Conservation (phyloP, 2,329 filamentous ascomycete genomes). For the Emericellopsis atlantica region DNA sequence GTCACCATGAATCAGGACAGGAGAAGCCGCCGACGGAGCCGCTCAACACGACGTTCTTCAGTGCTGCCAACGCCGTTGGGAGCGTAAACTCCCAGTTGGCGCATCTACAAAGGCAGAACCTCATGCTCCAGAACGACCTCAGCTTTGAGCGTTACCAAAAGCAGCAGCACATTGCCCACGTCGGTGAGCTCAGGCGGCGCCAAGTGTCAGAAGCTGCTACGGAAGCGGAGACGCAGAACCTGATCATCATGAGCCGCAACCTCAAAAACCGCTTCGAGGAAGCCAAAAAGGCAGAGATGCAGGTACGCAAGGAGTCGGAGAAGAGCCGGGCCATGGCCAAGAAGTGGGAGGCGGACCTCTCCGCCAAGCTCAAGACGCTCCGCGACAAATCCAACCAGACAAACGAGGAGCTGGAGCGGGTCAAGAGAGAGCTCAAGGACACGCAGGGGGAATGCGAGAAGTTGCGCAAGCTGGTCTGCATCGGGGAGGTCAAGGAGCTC, state of each 20-base stretch:
- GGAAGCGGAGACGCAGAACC: constrained; percentile 71
- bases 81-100: constrained; percentile 27
- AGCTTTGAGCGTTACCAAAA: constrained; percentile 78
- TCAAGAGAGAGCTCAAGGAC: constrained; percentile 45
- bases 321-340: constrained; percentile 61
- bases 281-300: constrained; percentile 56
- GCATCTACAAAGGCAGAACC: constrained; percentile 60
- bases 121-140: constrained; percentile 65
- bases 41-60: constrained; percentile 3
- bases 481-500: constrained; percentile 56
- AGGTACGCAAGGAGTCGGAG: constrained; percentile 60
- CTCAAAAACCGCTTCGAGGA: constrained; percentile 63
- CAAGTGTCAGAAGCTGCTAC: constrained; percentile 66
- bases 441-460: constrained; percentile 49
- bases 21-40: constrained; percentile 15
- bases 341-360: constrained; percentile 65
- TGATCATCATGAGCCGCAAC: constrained; percentile 64
- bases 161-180: constrained; percentile 70
- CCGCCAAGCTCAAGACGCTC: constrained; percentile 50
- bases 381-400: constrained; percentile 60
- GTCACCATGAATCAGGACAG: constrained; percentile 30
- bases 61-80: constrained; percentile 14
- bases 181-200: constrained; percentile 63
- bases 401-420: constrained; percentile 39
- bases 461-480: constrained; percentile 52